phyloP scores from a whole-genome alignment of 176 grass and related monocot species.

The Cenchrus fungigraminus region DNA sequence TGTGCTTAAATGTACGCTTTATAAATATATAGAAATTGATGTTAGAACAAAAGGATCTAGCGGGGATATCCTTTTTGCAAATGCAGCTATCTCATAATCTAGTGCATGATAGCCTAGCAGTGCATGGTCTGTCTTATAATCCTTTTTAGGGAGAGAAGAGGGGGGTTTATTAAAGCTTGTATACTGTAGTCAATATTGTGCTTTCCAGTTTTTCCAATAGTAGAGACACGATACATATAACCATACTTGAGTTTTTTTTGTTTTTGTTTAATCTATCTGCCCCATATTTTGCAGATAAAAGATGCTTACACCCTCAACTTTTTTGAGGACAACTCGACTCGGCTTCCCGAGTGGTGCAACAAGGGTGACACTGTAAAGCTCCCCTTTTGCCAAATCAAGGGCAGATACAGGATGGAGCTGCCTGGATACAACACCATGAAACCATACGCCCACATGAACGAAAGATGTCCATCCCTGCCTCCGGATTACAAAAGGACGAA shows the following conservation, averaged over 20 bases:
- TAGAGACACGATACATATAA: background rate
- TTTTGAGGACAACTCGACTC: constrained; percentile 72
- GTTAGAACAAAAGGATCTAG: constrained; percentile 4
- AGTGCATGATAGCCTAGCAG: too few relatives aligned
- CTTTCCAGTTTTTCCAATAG: background rate
- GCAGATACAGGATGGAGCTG: constrained; percentile 92
- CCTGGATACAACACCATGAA: constrained; percentile 87
- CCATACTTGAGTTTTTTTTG: background rate
- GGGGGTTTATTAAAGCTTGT: too few relatives aligned
- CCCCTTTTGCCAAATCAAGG: constrained; percentile 94
- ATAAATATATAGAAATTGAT: background rate
- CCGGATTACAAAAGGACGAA: constrained; percentile 62
- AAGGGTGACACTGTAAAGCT: constrained; percentile 78
- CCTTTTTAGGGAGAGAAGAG: background rate
- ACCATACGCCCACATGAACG: constrained; percentile 89
- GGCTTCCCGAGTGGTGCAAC: constrained; percentile 90
- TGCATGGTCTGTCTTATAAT: too few relatives aligned
- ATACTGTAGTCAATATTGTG: background rate
- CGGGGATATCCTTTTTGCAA: background rate
- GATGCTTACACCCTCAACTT: constrained; percentile 96
- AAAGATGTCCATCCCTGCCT: constrained; percentile 81
- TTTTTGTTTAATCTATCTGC: background rate
- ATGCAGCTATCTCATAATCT: background rate
- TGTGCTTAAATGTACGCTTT: background rate
- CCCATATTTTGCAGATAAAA: constrained; percentile 69